Evolutionary conservation across 2,329 filamentous ascomycete genomes (phyloP).

Genomic region (Cladophialophora exuberans): DNA sequence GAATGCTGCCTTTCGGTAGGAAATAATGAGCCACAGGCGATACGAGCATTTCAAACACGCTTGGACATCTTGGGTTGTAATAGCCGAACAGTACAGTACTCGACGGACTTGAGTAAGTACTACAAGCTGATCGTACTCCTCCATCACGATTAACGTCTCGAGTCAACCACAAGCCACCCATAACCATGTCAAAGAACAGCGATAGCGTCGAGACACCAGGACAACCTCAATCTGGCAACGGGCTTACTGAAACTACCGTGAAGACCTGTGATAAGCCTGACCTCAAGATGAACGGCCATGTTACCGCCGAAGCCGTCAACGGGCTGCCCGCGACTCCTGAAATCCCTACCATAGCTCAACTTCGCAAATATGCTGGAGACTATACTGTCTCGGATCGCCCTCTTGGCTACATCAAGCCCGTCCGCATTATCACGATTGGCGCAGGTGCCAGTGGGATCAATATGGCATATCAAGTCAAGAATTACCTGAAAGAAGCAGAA

Average conservation of each 20-base stretch:
- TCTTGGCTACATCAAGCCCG: slow-evolving; percentile 6
- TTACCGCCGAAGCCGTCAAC: not conserved
- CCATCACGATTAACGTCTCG: too few species aligned
- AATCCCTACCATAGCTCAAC: slow-evolving; percentile 8
- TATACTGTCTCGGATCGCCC: slow-evolving; percentile 12
- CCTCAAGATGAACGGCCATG: slow-evolving; percentile 10
- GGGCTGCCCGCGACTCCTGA: not conserved
- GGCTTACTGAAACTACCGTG: not conserved
- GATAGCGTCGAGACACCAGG: not conserved
- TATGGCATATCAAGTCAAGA: slow-evolving; percentile 37
- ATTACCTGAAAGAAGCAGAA: slow-evolving; percentile 19
- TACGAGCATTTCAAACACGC: too few species aligned
- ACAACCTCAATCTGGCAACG: not conserved
- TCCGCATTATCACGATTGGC: slow-evolving; percentile 38
- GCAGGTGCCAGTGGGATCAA: slow-evolving; percentile 46
- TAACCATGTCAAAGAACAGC: too few species aligned
- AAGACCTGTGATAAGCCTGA: too few species aligned
- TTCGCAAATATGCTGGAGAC: not conserved
- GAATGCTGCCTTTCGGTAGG: too few species aligned
- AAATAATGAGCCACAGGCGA: too few species aligned
- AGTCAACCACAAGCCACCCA: too few species aligned
- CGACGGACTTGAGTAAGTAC: too few species aligned
- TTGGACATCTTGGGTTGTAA: too few species aligned
- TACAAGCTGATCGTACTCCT: too few species aligned
- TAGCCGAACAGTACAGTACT: too few species aligned